These are phyloP conservation scores for Metarhizium robertsii DNA, from an alignment of 2,329 filamentous ascomycete genomes.

Conservation along the genomic window DNA sequence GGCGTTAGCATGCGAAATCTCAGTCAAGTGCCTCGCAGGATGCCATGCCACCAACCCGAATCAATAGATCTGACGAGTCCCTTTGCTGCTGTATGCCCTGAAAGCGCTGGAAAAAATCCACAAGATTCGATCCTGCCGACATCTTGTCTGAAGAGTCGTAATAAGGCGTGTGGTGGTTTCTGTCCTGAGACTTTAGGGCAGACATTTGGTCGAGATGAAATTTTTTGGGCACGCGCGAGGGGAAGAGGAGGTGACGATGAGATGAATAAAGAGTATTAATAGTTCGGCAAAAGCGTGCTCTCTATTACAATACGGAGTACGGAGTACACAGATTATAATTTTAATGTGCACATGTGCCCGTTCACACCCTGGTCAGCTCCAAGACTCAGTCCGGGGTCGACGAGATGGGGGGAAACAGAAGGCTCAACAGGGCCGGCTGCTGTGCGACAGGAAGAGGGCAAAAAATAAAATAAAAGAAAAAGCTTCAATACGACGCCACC, in stretches of 20 bases:
- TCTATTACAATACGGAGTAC: no score
- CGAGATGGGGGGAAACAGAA: not conserved
- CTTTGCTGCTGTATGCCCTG: conserved; percentile 31
- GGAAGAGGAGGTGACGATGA: no score
- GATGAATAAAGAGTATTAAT: no score
- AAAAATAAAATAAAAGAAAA: no score
- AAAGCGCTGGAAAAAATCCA: conserved; percentile 39
- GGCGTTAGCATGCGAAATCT: not conserved
- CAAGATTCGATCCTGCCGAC: conserved; percentile 19
- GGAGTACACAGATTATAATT: not conserved
- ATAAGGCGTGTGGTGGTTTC: not conserved
- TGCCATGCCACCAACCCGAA: conserved; percentile 31
- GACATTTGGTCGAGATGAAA: not conserved
- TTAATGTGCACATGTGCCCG: not conserved
- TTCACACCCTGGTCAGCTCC: not conserved
- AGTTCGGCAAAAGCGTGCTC: no score
- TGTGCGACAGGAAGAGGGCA: not conserved
- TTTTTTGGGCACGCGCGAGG: not conserved
- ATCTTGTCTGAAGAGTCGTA: conserved; percentile 8
- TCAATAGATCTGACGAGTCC: conserved; percentile 32
- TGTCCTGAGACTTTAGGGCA: not conserved
- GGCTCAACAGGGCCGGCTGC: not conserved
- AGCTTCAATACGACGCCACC: no score
- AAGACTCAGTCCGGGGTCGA: not conserved
- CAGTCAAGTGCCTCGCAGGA: not conserved